phyloP scores from a whole-genome alignment of 148 eudicot species.

The Nyssa sinensis region DNA sequence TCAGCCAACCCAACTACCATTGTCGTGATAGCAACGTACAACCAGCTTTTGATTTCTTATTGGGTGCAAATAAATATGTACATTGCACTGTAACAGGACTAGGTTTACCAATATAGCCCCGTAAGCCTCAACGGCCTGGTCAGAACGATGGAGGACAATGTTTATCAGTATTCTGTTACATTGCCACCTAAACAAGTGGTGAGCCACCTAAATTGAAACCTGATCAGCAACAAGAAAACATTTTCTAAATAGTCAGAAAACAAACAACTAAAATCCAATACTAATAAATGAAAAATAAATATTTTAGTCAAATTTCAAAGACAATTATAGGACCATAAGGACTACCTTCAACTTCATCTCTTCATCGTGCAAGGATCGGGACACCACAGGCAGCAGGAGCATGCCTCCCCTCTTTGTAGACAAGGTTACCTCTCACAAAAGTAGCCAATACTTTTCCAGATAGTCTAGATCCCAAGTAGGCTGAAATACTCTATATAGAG shows the following conservation, averaged over 20 bases:
- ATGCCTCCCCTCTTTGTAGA: slow-evolving; percentile 64
- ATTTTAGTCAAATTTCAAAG: neutral
- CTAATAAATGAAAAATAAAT: neutral
- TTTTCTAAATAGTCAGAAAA: neutral
- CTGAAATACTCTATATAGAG: slow-evolving; percentile 68
- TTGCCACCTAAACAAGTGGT: neutral
- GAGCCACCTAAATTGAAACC: neutral
- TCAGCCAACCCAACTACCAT: too few species aligned
- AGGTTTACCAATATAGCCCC: neutral
- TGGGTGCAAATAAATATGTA: neutral
- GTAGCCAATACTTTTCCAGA: slow-evolving; percentile 84
- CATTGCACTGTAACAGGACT: neutral
- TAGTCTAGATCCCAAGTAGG: slow-evolving; percentile 76
- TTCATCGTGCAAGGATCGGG: slow-evolving; percentile 57
- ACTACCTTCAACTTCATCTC: slow-evolving; percentile 10
- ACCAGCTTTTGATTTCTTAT: neutral
- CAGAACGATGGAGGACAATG: neutral
- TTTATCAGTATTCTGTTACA: neutral
- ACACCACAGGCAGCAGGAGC: slow-evolving; percentile 80
- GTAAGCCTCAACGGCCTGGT: neutral
- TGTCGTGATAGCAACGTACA: neutral
- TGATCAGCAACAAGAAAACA: neutral
- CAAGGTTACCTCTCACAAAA: slow-evolving; percentile 83
- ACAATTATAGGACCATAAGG: neutral
- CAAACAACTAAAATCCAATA: neutral